phyloP scores from a whole-genome alignment of 352 stramenopile species.

The Phytophthora pini region DNA sequence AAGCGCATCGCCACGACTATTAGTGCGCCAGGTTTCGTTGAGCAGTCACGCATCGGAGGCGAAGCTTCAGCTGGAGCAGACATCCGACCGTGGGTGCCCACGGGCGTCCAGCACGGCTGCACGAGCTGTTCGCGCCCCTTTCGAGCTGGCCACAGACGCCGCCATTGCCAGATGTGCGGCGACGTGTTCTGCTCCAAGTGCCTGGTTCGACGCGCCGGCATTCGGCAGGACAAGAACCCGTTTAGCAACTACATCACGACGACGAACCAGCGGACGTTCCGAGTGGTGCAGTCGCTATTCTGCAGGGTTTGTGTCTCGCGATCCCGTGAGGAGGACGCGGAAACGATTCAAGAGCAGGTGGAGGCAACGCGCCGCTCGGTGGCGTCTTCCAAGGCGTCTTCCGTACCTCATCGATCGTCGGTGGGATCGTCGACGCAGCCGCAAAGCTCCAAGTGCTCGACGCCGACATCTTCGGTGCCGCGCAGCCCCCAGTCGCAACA shows the following conservation, averaged over 20 bases:
- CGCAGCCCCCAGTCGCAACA: conserved; percentile 16
- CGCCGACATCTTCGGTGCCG: conserved; percentile 22
- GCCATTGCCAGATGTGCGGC: conserved; percentile 78
- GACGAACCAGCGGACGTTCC: conserved; percentile 52
- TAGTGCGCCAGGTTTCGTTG: conserved; percentile 33
- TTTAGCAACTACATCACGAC: conserved; percentile 20
- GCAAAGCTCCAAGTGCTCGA: conserved; percentile 20
- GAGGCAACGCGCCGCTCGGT: conserved; percentile 21
- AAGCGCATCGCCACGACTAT: conserved; percentile 67
- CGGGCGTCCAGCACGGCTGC: conserved; percentile 50
- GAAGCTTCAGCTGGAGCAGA: conserved; percentile 38
- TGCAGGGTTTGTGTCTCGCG: conserved; percentile 63
- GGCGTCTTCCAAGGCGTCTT: conserved; percentile 29
- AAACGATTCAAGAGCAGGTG: conserved; percentile 22
- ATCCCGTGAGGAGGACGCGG: conserved; percentile 46
- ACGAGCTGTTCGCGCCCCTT: conserved; percentile 70
- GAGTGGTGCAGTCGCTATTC: conserved; percentile 62
- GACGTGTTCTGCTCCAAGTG: conserved; percentile 83
- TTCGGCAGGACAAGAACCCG: conserved; percentile 33
- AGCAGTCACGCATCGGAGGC: conserved; percentile 39
- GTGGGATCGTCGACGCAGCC: conserved; percentile 31
- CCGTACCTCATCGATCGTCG: conserved; percentile 23
- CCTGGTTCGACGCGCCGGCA: conserved; percentile 55
- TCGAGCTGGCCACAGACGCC: conserved; percentile 55
- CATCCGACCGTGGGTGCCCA: conserved; percentile 62